Conservation (phyloP, 441 rosid genomes). For the Jatropha podagrica region DNA sequence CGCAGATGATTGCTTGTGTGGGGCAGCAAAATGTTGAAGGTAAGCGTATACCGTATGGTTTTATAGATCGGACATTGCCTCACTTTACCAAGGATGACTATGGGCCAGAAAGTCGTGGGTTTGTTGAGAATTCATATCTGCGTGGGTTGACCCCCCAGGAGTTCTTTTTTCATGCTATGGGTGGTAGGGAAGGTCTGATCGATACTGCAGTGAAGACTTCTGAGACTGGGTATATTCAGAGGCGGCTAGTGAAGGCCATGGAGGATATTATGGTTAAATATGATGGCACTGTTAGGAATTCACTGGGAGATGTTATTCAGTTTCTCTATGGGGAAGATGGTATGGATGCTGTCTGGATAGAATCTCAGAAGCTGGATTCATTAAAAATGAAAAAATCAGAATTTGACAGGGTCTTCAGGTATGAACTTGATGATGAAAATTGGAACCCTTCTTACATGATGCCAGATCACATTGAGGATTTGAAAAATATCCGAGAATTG, state of each 20-base stretch:
- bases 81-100: slow-evolving; percentile 96
- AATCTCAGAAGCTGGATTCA: slow-evolving; percentile 88
- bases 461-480: slow-evolving; percentile 80
- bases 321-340: slow-evolving; percentile 99
- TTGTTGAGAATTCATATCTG: slow-evolving; percentile 95
- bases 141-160: slow-evolving; percentile 99
- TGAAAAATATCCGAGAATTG: slow-evolving; percentile 79
- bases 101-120: slow-evolving; percentile 99
- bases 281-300: slow-evolving; percentile 98
- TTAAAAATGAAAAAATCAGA: slow-evolving; percentile 82
- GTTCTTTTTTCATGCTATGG: slow-evolving; percentile 99
- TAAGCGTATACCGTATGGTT: slow-evolving; percentile 95
- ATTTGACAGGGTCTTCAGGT: slow-evolving; percentile 72
- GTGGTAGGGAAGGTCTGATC: slow-evolving; percentile 99
- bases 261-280: slow-evolving; percentile 99
- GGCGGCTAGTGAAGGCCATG: slow-evolving; percentile 99
- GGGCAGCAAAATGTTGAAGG: slow-evolving; percentile 99
- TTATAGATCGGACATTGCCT: slow-evolving; percentile 85
- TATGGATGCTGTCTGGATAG: slow-evolving; percentile 99
- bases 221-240: slow-evolving; percentile 98
- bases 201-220: slow-evolving; percentile 99
- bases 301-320: slow-evolving; percentile 96
- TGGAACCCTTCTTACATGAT: slow-evolving; percentile 88
- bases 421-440: slow-evolving; percentile 70
- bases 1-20: slow-evolving; percentile 99